Evolutionary conservation across 306 rosid species (phyloP), one percentile per base, ranked within the genome.

Genomic region (Trifolium repens): DNA sequence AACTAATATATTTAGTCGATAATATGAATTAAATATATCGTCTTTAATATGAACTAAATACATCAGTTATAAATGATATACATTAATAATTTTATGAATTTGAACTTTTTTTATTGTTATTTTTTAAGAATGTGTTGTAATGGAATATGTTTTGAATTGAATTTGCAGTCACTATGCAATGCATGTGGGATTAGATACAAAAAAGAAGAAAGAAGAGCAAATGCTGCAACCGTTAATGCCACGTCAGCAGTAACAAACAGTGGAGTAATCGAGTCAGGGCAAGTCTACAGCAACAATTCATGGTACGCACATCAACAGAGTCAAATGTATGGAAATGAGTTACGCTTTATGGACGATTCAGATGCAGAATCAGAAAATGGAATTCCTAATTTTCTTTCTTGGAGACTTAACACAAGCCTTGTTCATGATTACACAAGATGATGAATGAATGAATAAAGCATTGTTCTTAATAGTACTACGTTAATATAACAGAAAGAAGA

Each of bases 141-240:
- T 4, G 30, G 30, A 27, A 27, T 27, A 27, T 27, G 30, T 27
- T 27, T 27, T 27, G 11, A 3, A 39, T 40, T 40, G 52, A 65
- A 65, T 3, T 50, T 82, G 69, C 87, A 94, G 99, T 91, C 99
- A 1, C 91, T 94, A 9, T 94, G 99, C 86, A 94, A 94, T 86
- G 99, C 99, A 15, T 94, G 99, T 77, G 99, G 99, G 83, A 94
- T 94, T 43, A 87, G 99, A 78, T 92, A 85, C 88, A 94, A 94
- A 83, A 94, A 94, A 75, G 96, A 91, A 80, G 99, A 94, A 72
- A 80, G 99, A 76, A 75, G 97, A 75, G 97, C 97, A 0, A 80
- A 80, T 3, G 92, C 93, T 0, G 88, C 90, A 0, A 86, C 89
- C 9, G 9, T 39, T 1, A 39, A 39, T 7, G 78, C 87, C 40